Base-by-base conservation (phyloP, 2,329 filamentous ascomycete genomes). In the Elsinoe batatas region DNA sequence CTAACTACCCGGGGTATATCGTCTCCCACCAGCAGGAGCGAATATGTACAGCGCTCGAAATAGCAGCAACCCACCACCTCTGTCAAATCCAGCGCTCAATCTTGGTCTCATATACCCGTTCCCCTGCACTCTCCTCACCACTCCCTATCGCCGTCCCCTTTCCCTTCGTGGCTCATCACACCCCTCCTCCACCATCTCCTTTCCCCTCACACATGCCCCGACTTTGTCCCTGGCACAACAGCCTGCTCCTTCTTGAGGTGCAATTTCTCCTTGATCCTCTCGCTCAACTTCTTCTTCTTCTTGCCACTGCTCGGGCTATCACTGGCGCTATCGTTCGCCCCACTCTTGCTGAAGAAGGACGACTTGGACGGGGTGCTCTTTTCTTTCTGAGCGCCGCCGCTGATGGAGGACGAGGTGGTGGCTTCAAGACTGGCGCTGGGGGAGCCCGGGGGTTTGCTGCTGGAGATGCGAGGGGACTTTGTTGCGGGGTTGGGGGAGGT, bases 241-340 rank as follows among this genome's bases (percentile, higher is more conserved):
- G 12, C n/a, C 32, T 51, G 47, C 11, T 37, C 32, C 40, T 44
- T 46, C 53, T 55, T 55, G 36, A 55, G 20, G 42, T 55, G 53
- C 18, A 55, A 37, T 40, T 55, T 55, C 53, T 55, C 53, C 53
- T 55, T 55, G 22, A 55, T 42, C 53, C 53, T 55, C 11, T 22
- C 36, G 18, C 53, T 55, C 37, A 55, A 32, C 32, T 55, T 55
- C 53, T 55, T 55, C 53, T 55, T 55, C 53, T 55, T 55, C 53
- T 55, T 55, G 20, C 53, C 53, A 22, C 53, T 47, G 32, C 53
- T 47, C 13, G 53, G 53, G 42, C 53, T 55, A 18, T 55, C 53
- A 18, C 37, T 55, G 11, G 53, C 36, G 33, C 47, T 51, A 20
- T 51, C 47, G 12, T 51, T 51, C n/a, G 4, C 26, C 26, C 47